Base-by-base conservation (phyloP, 1,139 yeast genomes). In the Hyphopichia pseudoburtonii region DNA sequence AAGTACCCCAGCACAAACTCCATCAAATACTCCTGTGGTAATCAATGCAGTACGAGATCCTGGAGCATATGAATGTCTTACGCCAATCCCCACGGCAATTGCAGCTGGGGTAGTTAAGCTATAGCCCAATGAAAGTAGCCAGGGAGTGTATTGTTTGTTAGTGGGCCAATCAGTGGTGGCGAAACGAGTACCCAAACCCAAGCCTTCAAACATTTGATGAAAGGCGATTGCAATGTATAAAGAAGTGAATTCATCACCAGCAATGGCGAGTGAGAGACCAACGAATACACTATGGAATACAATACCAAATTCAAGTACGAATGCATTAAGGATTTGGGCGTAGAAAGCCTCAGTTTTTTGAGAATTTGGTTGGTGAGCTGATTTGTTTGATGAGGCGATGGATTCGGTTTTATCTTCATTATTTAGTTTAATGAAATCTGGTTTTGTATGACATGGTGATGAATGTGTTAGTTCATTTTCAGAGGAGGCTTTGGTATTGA, bases 181-280 rank as follows among this genome's bases (percentile, higher is more conserved):
- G 38, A 66, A 60, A 31, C 73, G 46, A 1, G 71, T 53, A 4
- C 73, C 73, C 34, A 67, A 54, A 0, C 72, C 73, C 37, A 67
- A 51, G 8, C 73, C 73, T 48, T 67, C 73, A 39, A 67, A 66
- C 44, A 65, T 50, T 47, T 67, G 73, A 42, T 67, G 73, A 53
- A 67, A 67, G 2, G 61, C 60, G 19, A 67, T 57, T 5, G 70
- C 73, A 30, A 65, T 55, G 41, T 61, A 66, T 19, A 68, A 51
- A 1, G 70, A 51, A 14, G 47, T 52, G 47, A 66, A 66, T 37
- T 64, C 67, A 24, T 62, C 60, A 1, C 69, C 70, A 2, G 73
- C 57, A n/a, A 66, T 57, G 7, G 72, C 66, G 28, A 66, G 49
- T 1, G 72, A 56, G 16, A 66, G 51, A n/a, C 73, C 72, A 17